Base-by-base conservation (phyloP, 805 yeast genomes). In the Lipomyces anomalus region DNA sequence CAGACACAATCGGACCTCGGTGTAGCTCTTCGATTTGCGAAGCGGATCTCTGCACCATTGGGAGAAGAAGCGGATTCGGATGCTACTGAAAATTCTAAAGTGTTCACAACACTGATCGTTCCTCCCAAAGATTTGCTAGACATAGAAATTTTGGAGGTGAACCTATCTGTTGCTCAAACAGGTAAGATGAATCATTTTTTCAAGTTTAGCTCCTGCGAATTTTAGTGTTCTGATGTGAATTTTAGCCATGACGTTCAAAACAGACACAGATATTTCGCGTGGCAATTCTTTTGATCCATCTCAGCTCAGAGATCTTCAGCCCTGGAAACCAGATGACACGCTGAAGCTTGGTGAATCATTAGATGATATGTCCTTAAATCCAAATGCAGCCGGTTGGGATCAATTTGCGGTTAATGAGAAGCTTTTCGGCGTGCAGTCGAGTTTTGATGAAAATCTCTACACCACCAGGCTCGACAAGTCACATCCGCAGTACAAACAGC, bases 331-430 rank as follows among this genome's bases (percentile, higher is more conserved):
- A 3, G 94, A 83, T 42, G 76, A 61, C 17, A 61, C 56, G 9
- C 61, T 60, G n/a, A 57, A 40, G 3, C 23, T 41, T 18, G 39
- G 40, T 23, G 35, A 60, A 57, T 43, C 57, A 7, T 57, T 72
- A 22, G 74, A 71, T 42, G 72, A 69, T 11, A 18, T 52, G 21
- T 23, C 41, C 22, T 23, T 47, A 20, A 35, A 44, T 3, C 57
- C 57, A 6, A 50, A 52, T 20, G 67, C 65, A 13, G 60, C 62
- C 5, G 11, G 26, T 6, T 92, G 97, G 97, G 96, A 92, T 67
- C 98, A 92, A 68, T 92, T 92, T 66, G 83, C 84, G 43, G 90
- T 79, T n/a, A 92, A 92, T 65, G 83, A 85, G 62, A 75, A 79
- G 47, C 82, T 84, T 66, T 92, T 92, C 64, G 97, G 97, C 32